Conservation (phyloP, 305 asterid species). For the Fraxinus paxiana region DNA sequence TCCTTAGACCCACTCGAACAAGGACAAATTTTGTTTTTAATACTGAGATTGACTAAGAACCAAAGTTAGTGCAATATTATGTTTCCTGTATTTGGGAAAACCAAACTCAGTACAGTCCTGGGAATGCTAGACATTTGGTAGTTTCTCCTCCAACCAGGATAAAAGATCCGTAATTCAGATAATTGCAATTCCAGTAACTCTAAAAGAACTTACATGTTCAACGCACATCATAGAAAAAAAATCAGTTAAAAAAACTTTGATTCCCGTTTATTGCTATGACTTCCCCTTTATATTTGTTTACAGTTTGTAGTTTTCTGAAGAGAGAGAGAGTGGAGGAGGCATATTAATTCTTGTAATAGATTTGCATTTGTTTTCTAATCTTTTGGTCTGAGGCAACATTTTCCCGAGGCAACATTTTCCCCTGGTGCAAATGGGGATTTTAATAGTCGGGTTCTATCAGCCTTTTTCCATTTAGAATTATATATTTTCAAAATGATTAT, state of each 20-base stretch:
- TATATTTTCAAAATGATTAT: slow-evolving; percentile 4
- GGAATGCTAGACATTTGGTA: background rate
- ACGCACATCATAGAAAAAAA: background rate
- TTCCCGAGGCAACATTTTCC: background rate
- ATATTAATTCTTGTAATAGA: background rate
- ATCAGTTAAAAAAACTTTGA: background rate
- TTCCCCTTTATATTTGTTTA: background rate
- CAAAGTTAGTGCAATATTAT: background rate
- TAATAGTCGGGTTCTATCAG: background rate
- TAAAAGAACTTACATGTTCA: background rate
- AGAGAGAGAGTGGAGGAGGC: background rate
- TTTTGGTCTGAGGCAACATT: background rate
- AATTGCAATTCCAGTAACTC: background rate
- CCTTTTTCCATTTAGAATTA: background rate
- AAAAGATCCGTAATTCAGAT: background rate
- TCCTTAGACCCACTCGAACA: background rate
- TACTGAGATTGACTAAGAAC: background rate
- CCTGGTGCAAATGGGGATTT: background rate
- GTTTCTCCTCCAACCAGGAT: background rate
- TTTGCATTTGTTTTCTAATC: background rate
- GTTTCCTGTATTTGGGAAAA: background rate
- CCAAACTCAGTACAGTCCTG: background rate
- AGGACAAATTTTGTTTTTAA: background rate
- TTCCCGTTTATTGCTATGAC: background rate
- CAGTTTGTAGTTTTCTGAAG: background rate